These are phyloP conservation scores for Entrophospora sp. DNA, from an alignment of 192 early-diverging fungal genomes.

Conservation along the genomic window DNA sequence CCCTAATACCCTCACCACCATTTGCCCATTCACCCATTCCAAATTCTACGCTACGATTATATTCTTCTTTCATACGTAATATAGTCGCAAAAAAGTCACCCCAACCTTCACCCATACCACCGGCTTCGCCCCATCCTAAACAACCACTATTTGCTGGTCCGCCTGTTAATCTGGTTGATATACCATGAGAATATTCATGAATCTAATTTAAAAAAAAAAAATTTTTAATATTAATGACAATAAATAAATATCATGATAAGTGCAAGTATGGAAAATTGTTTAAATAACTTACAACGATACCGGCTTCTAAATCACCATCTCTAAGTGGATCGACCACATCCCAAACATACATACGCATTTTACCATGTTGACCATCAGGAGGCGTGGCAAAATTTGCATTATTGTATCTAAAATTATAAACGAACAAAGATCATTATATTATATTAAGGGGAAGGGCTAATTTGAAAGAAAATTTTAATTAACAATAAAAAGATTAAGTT, in stretches of 20 bases:
- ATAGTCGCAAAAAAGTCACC: constrained; percentile 87
- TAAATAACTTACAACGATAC: constrained; percentile 53
- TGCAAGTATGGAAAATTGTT: not conserved
- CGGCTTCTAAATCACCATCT: constrained; percentile 86
- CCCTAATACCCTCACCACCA: constrained; percentile 82
- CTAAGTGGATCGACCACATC: constrained; percentile 57
- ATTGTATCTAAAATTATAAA: constrained; percentile 42
- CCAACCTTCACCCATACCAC: constrained; percentile 96
- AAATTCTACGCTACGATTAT: constrained; percentile 50
- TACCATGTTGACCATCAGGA: constrained; percentile 79
- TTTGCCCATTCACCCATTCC: constrained; percentile 75
- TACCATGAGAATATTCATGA: constrained; percentile 92
- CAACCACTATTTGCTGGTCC: constrained; percentile 87
- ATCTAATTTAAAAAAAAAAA: constrained; percentile 28
- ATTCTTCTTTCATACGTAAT: constrained; percentile 50
- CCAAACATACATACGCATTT: constrained; percentile 98
- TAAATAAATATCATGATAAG: not conserved
- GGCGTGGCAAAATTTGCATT: constrained; percentile 97
- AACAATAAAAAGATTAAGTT: not conserved
- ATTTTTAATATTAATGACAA: not conserved
- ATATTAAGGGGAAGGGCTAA: not conserved
- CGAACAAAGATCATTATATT: not conserved
- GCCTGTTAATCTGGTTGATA: constrained; percentile 85
- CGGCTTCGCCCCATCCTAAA: constrained; percentile 78
- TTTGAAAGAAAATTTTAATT: too few relatives aligned